Evolutionary conservation across 2,329 filamentous ascomycete genomes (phyloP).

Genomic region (Penicillium sp.): DNA sequence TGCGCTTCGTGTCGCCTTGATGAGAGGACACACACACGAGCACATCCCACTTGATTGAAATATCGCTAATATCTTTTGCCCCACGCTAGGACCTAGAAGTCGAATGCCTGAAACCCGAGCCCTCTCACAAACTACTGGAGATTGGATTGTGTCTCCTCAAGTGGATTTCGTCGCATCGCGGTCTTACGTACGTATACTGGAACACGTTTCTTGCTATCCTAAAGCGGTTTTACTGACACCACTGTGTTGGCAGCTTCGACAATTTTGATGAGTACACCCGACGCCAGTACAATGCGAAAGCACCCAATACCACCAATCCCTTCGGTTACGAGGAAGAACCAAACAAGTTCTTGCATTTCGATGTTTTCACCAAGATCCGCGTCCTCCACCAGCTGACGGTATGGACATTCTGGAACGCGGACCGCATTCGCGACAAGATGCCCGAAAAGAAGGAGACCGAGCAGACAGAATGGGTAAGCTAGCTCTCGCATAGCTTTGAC

Average conservation of each 20-base stretch:
- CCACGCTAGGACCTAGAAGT: conserved; percentile 73
- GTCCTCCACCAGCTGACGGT: conserved; percentile 85
- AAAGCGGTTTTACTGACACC: conserved; percentile 6
- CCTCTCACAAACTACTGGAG: conserved; percentile 71
- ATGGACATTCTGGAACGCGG: conserved; percentile 85
- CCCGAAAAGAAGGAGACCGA: conserved; percentile 77
- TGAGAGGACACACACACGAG: background rate
- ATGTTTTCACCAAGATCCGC: conserved; percentile 73
- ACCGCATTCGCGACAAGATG: conserved; percentile 83
- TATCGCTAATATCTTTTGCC: background rate
- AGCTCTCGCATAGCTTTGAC: background rate
- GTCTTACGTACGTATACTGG: conserved; percentile 69
- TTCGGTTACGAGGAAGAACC: conserved; percentile 77
- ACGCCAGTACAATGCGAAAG: conserved; percentile 82
- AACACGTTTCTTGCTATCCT: background rate
- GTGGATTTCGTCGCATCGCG: conserved; percentile 89
- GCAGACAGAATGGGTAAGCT: conserved; percentile 76
- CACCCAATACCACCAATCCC: conserved; percentile 70
- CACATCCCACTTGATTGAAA: background rate
- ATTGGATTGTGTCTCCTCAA: conserved; percentile 87
- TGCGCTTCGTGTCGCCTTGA: conserved; percentile 17
- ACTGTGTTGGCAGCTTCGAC: conserved; percentile 60
- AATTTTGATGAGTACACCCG: conserved; percentile 92
- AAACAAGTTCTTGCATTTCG: conserved; percentile 74
- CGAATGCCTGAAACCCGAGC: conserved; percentile 75